Percentiles rank a stretch among this genome's conserved stretches.
Conservation (phyloP, 805 yeast genomes). For the Nematodospora valgi region DNA sequence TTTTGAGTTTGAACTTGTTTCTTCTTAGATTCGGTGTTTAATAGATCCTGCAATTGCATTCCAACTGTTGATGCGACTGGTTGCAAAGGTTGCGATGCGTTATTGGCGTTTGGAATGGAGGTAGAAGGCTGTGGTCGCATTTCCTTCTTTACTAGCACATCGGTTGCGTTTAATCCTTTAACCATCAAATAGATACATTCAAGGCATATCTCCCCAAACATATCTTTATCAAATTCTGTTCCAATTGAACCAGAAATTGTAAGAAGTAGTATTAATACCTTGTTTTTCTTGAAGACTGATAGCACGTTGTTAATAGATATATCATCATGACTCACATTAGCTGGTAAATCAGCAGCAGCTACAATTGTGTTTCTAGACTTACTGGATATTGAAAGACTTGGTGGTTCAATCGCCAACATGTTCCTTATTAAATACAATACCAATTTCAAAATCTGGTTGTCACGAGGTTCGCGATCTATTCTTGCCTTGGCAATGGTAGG, state of each 20-base stretch:
- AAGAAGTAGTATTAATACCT: constrained; percentile 69
- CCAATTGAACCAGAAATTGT: constrained; percentile 67
- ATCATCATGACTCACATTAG: constrained; percentile 60
- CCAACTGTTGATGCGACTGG: constrained; percentile 28
- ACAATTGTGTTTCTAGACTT: constrained; percentile 30
- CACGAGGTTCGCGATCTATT: constrained; percentile 62
- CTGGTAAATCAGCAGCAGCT: constrained; percentile 45
- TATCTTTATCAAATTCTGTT: constrained; percentile 55
- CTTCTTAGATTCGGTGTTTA: constrained; percentile 59
- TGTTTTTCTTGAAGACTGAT: constrained; percentile 57
- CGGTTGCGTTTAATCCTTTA: constrained; percentile 49
- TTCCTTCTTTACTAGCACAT: constrained; percentile 15
- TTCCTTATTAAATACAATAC: constrained; percentile 76
- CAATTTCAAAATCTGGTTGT: constrained; percentile 67
- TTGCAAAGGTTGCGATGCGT: constrained; percentile 6
- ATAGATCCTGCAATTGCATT: constrained; percentile 44
- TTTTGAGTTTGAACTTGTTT: constrained; percentile 46
- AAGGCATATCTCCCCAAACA: constrained; percentile 59
- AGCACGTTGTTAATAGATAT: constrained; percentile 61
- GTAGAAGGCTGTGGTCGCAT: constrained; percentile 1
- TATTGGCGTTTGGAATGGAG: background rate
- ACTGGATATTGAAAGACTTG: constrained; percentile 48
- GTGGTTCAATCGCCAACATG: constrained; percentile 72
- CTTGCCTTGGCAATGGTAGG: constrained; percentile 53
- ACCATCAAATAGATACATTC: constrained; percentile 68